Evolutionary conservation across 192 early-diverging fungal genomes (phyloP), one percentile per base, ranked within the genome.

Genomic region (Umbelopsis vinacea): DNA sequence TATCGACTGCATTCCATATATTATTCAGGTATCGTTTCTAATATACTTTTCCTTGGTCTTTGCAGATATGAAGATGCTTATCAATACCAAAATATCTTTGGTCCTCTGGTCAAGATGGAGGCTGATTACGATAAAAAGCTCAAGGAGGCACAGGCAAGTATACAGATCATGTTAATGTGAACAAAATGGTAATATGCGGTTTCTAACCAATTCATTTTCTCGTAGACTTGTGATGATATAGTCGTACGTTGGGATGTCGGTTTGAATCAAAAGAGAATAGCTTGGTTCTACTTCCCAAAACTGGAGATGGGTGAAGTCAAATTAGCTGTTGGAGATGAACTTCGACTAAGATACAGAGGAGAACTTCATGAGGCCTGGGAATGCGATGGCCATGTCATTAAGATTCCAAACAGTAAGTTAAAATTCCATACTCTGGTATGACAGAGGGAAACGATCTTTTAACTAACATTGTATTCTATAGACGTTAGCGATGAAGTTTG

Each of bases 171-270:
- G 17, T 48, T 46, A 46, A 46, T 47, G 17, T 23, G 0, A 55
- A 43, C 6, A 8, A 22, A n/a, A 6, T 0, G 4, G 22, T 66
- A 15, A 38, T 26, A 0, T 23, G 23, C 11, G 21, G 4, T 8
- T 21, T 66, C 35, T 67, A 48, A 46, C 33, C 0, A 45, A 11
- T 67, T 1, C 19, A 15, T 63, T 69, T 46, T 54, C 9, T n/a
- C 33, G 0, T 70, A 98, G 82, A 97, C 98, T 3, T 92, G 97
- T 80, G 94, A 97, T 47, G 92, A 95, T 48, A 92, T 98, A 57
- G 89, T 89, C 33, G 96, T 99, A 45, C 89, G 94, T n/a, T 99
- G 98, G 98, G 95, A 97, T 82, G 87, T 93, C n/a, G 94, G 96
- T 46, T 82, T 99, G 72, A 99, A 96, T 84, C 88, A 88, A 70